Base-by-base conservation (phyloP, 2,329 filamentous ascomycete species). In the Fusarium foetens region DNA sequence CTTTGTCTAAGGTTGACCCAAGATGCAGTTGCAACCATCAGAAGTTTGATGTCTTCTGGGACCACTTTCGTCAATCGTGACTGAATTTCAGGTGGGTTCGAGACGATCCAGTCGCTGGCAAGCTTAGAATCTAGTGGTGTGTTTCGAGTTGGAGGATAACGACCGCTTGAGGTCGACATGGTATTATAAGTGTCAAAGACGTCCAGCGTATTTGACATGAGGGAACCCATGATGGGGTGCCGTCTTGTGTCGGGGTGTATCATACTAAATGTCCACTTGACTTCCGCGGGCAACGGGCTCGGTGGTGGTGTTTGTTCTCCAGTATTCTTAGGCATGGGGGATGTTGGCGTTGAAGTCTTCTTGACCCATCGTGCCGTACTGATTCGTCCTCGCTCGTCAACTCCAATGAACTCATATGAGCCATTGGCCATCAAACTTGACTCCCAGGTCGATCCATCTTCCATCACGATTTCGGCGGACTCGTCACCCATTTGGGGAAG, bases 251-350 rank as follows among this genome's bases (percentile, higher is more conserved):
- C 87, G 0, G 92, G 89, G 73, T 92, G 89, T 75, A 95, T 90
- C 69, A 94, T 89, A 82, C 92, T 94, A 79, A 95, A 95, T 13
- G 90, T 93, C 83, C 91, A 95, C 77, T 89, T 90, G 63, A 81
- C 83, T 51, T 89, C 87, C 3, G 77, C 68, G 5, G 80, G 72
- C 2, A 75, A 51, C 17, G 75, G 75, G 43, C 72, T 77, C 11
- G 68, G 73, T 7, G 79, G 69, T 7, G 79, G 68, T 11, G 71
- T 68, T 21, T 71, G 62, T 61, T 71, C 72, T 51, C 73, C 71
- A 55, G 74, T 63, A 33, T 64, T 52, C 36, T 59, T 71, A 13
- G 64, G 55, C 25, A 64, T 58, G n/a, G 76, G 71, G 23, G 63
- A 71, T 5, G 70, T 59, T 17, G 71, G 59, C 3, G 78, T 74